Percentiles rank a stretch among this genome's conserved stretches.
Conservation (phyloP, 805 yeast genomes). For the Citeromyces nyonsensis region DNA sequence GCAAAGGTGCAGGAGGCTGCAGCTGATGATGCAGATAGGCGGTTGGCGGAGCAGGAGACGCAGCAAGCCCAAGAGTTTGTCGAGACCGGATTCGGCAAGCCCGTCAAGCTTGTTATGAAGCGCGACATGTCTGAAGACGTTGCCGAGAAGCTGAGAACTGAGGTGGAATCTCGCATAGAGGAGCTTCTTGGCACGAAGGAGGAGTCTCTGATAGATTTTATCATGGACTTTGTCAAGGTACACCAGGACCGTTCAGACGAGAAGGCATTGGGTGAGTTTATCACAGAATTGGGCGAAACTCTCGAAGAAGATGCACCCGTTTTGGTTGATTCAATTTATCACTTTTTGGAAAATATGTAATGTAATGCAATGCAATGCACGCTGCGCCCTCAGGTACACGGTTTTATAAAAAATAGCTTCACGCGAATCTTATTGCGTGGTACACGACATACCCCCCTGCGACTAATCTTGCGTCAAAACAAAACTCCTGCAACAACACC, state of each 20-base stretch:
- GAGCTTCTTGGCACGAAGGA: constrained; percentile 40
- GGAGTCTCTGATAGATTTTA: constrained; percentile 27
- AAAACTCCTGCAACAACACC: too few relatives aligned
- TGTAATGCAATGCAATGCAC: too few relatives aligned
- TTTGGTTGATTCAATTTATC: constrained; percentile 5
- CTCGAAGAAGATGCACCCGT: constrained; percentile 25
- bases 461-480: too few relatives aligned
- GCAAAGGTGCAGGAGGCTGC: constrained; percentile 24
- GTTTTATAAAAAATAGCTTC: too few relatives aligned
- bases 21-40: constrained; percentile 21
- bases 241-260: constrained; percentile 11
- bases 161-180: constrained; percentile 26
- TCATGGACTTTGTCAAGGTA: constrained; percentile 20
- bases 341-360: background rate
- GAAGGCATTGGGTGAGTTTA: constrained; percentile 15
- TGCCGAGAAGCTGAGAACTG: constrained; percentile 13
- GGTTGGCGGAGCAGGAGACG: constrained; percentile 15
- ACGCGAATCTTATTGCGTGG: too few relatives aligned
- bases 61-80: constrained; percentile 5
- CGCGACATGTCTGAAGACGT: constrained; percentile 7
- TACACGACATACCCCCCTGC: too few relatives aligned
- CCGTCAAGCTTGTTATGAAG: constrained; percentile 9
- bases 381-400: too few relatives aligned
- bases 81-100: constrained; percentile 5
- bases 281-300: constrained; percentile 30